These are phyloP conservation scores for Claviceps arundinis DNA, from an alignment of 2,329 filamentous ascomycete genomes.

Conservation along the genomic window DNA sequence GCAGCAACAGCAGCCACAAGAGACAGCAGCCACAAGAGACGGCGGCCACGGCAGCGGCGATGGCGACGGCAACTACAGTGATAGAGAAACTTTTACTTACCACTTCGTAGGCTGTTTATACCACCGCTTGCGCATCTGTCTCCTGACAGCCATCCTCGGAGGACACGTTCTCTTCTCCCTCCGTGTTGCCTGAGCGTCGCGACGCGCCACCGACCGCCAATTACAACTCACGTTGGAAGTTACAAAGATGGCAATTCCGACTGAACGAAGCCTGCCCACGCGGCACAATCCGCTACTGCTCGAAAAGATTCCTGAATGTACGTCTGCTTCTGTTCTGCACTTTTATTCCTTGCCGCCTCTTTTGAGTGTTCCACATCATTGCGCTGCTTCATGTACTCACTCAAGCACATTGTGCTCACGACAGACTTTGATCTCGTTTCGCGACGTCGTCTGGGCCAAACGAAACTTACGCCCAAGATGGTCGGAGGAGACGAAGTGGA, in stretches of 20 bases:
- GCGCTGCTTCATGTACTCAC: background rate
- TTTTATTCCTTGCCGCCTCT: background rate
- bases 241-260: constrained; percentile 22
- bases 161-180: background rate
- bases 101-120: background rate
- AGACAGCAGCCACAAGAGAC: background rate
- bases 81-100: background rate
- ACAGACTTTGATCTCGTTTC: constrained; percentile 62
- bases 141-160: background rate
- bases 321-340: constrained; percentile 5
- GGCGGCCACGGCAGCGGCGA: background rate
- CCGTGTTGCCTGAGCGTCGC: background rate
- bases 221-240: background rate
- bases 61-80: background rate
- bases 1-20: background rate
- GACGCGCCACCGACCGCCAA: background rate
- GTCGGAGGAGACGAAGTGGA: constrained; percentile 63
- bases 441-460: constrained; percentile 83
- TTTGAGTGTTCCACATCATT: background rate
- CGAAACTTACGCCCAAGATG: constrained; percentile 74
- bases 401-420: background rate
- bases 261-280: constrained; percentile 38
- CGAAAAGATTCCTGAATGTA: constrained; percentile 52
- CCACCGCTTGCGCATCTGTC: background rate
- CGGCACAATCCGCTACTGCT: constrained; percentile 54